phyloP scores from a whole-genome alignment of 768 basidiomycete species.

The Suillus hirtellus region DNA sequence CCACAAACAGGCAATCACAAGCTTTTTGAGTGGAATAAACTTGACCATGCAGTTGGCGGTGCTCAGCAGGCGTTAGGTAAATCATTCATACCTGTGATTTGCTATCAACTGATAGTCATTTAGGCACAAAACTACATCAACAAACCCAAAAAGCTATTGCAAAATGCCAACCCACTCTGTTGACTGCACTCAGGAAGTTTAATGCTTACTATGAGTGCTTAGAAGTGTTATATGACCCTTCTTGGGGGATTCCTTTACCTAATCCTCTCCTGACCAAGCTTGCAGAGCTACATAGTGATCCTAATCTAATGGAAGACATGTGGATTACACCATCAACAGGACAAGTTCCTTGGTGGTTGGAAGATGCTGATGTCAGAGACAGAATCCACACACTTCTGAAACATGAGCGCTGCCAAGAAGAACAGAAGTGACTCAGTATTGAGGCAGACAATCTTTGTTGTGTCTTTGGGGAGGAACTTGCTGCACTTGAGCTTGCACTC shows the following conservation, averaged over 20 bases:
- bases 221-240: not conserved
- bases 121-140: constrained; percentile 35
- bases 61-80: constrained; percentile 23
- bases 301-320: constrained; percentile 37
- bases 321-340: constrained; percentile 29
- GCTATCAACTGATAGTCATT: not conserved
- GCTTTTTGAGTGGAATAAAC: constrained; percentile 40
- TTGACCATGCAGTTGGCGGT: constrained; percentile 36
- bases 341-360: constrained; percentile 32
- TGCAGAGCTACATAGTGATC: constrained; percentile 1
- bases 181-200: constrained; percentile 7
- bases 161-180: constrained; percentile 27
- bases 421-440: constrained; percentile 21
- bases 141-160: constrained; percentile 29
- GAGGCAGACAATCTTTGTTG: constrained; percentile 37
- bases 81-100: not conserved
- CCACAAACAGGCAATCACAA: constrained; percentile 32
- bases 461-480: constrained; percentile 36
- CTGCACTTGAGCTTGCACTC: constrained; percentile 22
- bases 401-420: constrained; percentile 32
- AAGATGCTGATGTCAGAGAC: constrained; percentile 29
- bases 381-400: constrained; percentile 34
- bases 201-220: not conserved
- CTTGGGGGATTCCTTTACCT: constrained; percentile 1
- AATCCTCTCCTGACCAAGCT: constrained; percentile 2